Base-by-base conservation (phyloP, 1,284 basidiomycete genomes). In the Sanghuangporus sanghuang region DNA sequence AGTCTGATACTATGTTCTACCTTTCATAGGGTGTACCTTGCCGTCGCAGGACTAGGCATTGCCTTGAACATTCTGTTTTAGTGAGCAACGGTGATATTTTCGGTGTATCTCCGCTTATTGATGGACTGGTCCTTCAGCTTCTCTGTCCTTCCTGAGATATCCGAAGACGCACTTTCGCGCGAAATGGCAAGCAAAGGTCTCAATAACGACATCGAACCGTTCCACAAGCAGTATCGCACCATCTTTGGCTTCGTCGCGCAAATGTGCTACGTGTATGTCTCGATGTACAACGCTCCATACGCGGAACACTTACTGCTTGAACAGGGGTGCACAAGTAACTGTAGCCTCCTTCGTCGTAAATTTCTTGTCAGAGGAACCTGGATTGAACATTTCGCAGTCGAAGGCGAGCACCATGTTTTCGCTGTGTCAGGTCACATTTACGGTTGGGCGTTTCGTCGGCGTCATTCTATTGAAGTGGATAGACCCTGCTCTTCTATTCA, bases 261-360 rank as follows among this genome's bases (percentile, higher is more conserved):
- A 72, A 90, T 84, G 57, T 75, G 79, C 58, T 90, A 92, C 72
- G 83, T 85, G 82, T 84, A 69, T 59, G 83, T 72, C 39, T 53
- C 18, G 23, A 12, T 48, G 18, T 23, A 3, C 18, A 36, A 36
- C 21, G 49, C 48, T 2, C 54, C 48, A 32, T 50, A 50, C 21
- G 44, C n/a, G 40, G 21, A 12, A 35, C 18, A 68, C 18, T 61
- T 64, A 36, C 59, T 64, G 49, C 62, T 42, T 66, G 11, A 66
- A 61, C 57, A 86, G 85, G 40, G 90, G 89, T 32, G 85, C 87
- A 2, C 88, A 92, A 74, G 87, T 92, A 27, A 85, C 80, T 4
- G 85, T 91, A 36, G 90, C 89, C 4, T 78, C 88, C 11, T 82
- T 92, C 68, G 85, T 88, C 38, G 83, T 92, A 67, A 89, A 89